Evolutionary conservation across 805 yeast genomes (phyloP).

Genomic region (Scheffersomyces ergatensis): DNA sequence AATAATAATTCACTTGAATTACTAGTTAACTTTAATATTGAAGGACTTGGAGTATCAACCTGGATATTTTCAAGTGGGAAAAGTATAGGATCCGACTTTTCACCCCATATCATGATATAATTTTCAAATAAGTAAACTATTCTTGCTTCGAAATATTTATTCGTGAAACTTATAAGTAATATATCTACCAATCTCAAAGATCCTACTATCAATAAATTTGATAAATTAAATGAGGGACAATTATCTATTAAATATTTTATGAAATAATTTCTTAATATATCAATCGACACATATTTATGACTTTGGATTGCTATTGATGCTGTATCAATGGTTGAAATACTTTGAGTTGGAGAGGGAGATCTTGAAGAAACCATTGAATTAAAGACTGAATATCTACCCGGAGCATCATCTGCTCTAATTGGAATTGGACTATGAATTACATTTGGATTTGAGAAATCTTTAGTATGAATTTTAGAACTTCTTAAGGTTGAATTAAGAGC

Average conservation of each 20-base stretch:
- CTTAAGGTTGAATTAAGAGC: background rate
- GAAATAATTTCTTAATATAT: slow-evolving; percentile 25
- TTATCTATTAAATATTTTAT: slow-evolving; percentile 24
- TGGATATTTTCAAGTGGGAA: slow-evolving; percentile 1
- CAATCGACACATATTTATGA: slow-evolving; percentile 19
- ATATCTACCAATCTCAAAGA: slow-evolving; percentile 34
- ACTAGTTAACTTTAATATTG: slow-evolving; percentile 18
- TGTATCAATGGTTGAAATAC: slow-evolving; percentile 14
- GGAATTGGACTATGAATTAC: background rate
- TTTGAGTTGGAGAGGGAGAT: slow-evolving; percentile 19
- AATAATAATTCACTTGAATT: slow-evolving; percentile 15
- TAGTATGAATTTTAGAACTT: background rate
- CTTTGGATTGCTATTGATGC: slow-evolving; percentile 13
- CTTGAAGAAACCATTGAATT: slow-evolving; percentile 8
- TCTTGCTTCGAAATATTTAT: slow-evolving; percentile 7
- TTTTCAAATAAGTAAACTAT: slow-evolving; percentile 34
- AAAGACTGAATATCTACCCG: slow-evolving; percentile 1
- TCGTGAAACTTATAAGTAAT: slow-evolving; percentile 18
- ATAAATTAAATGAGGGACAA: slow-evolving; percentile 20
- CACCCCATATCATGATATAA: slow-evolving; percentile 24
- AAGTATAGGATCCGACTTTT: background rate
- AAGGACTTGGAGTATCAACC: slow-evolving; percentile 16
- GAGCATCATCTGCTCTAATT: background rate
- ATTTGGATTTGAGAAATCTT: background rate
- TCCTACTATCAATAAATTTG: slow-evolving; percentile 29